Evolutionary conservation across 163 green algal species (phyloP).

Genomic region (Chloroidium sp.): DNA sequence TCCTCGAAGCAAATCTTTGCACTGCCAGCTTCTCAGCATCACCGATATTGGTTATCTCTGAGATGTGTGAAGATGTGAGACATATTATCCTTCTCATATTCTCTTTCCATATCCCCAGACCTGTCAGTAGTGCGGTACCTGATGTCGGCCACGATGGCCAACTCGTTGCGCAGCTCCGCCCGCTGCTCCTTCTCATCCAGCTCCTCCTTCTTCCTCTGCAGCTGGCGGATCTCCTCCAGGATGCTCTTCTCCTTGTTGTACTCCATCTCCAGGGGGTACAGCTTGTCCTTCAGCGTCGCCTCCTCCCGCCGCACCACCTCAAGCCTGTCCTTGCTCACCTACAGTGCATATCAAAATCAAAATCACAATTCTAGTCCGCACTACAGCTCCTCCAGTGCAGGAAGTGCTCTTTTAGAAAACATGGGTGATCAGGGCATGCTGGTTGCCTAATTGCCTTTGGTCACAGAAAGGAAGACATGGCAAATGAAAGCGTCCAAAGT

Average conservation of each 20-base stretch:
- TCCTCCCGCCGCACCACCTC: constrained; percentile 54
- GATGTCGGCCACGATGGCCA: constrained; percentile 41
- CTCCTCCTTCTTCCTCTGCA: constrained; percentile 65
- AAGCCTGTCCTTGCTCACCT: constrained; percentile 28
- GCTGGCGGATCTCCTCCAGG: constrained; percentile 58
- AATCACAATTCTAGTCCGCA: too few species aligned
- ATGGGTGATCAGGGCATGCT: too few species aligned
- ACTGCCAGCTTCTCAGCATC: too few species aligned
- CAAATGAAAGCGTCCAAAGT: background rate
- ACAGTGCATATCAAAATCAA: background rate
- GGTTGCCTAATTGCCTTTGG: too few species aligned
- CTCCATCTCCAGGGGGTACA: constrained; percentile 64
- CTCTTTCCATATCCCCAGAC: too few species aligned
- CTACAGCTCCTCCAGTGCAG: background rate
- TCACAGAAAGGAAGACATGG: too few species aligned
- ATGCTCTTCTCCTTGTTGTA: constrained; percentile 52
- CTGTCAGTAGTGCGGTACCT: constrained; percentile 14
- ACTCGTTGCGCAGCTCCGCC: constrained; percentile 41
- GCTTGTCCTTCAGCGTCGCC: constrained; percentile 55
- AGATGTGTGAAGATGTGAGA: background rate
- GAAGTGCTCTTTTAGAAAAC: background rate
- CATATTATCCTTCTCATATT: too few species aligned
- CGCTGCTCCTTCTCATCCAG: constrained; percentile 47
- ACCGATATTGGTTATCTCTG: background rate
- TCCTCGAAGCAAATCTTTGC: too few species aligned